These are phyloP conservation scores for Seiridium cupressi DNA, from an alignment of 2,329 filamentous ascomycete species.

Conservation along the genomic window DNA sequence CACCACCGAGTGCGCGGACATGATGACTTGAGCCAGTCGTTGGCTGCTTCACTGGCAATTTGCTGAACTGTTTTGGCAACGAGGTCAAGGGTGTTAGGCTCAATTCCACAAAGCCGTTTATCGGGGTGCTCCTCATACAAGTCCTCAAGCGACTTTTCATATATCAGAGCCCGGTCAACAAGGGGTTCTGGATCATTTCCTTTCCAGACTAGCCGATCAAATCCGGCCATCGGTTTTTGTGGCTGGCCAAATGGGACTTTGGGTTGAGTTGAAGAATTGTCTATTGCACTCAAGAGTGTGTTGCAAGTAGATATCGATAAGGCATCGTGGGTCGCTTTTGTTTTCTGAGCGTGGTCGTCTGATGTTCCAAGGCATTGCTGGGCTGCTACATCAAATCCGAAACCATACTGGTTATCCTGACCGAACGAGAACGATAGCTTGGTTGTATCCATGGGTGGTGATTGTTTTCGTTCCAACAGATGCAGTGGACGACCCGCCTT, in stretches of 20 bases:
- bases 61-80: conserved; percentile 10
- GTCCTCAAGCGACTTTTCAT: conserved; percentile 14
- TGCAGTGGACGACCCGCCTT: too few species aligned
- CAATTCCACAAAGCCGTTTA: conserved; percentile 12
- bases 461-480: too few species aligned
- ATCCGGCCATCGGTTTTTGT: background rate
- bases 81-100: conserved; percentile 5
- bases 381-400: background rate
- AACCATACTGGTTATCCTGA: too few species aligned
- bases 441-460: too few species aligned
- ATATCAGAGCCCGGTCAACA: background rate
- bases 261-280: too few species aligned
- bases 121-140: conserved; percentile 19
- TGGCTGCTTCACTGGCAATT: conserved; percentile 14
- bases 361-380: background rate
- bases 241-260: background rate
- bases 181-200: background rate
- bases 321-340: too few species aligned
- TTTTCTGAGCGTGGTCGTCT: background rate
- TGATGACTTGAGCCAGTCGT: conserved; percentile 18
- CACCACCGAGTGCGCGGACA: conserved; percentile 13
- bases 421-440: too few species aligned
- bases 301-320: too few species aligned
- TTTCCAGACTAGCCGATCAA: background rate
- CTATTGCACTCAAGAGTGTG: too few species aligned